Base-by-base conservation (phyloP, 306 rosid genomes). In the Pyrus bretschneideri region DNA sequence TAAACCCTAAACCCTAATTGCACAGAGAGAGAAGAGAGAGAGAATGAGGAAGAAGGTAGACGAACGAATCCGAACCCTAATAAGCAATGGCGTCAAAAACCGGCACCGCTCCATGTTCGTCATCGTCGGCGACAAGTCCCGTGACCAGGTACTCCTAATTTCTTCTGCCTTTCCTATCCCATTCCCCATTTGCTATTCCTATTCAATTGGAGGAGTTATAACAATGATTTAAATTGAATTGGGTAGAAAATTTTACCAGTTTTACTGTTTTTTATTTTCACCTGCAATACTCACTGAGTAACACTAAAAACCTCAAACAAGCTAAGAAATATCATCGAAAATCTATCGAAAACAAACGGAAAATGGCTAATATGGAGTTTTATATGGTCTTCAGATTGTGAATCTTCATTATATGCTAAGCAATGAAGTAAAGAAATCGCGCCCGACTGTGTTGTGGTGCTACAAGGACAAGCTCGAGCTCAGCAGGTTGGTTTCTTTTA, bases 1-100 rank as follows among this genome's bases (percentile, higher is more conserved):
- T 59, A 61, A 27, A 61, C 10, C 9, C 9, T 10, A 8, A 61
- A 61, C 18, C 29, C 33, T 30, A 61, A 27, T 61, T 61, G 64
- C 64, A 22, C 31, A 59, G 31, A 59, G 49, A 11, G 49, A 44
- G 46, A 42, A 14, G 13, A 64, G 30, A 30, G 35, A 40, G 42
- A 69, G 18, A 49, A 87, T 95, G 99, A 95, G 97, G 96, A 92
- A 92, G 89, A 95, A 92, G 80, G 97, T 92, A 4, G 99, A 95
- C 57, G 97, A 92, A 25, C 91, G 99, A 55, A 92, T 95, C 83
- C 81, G 99, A 73, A 92, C 96, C 81, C 88, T 95, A 12, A 90
- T 95, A 29, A 97, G 90, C 42, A 95, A 95, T 88, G 99, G 99
- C 23, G 97, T 95, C 90, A 92, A 85, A 72, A 70, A 79, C 58